A percentile compares a stretch with the other conserved stretches of the same genome.
phyloP scores from a whole-genome alignment of 345 rosid genomes.

The Bretschneidera sinensis region DNA sequence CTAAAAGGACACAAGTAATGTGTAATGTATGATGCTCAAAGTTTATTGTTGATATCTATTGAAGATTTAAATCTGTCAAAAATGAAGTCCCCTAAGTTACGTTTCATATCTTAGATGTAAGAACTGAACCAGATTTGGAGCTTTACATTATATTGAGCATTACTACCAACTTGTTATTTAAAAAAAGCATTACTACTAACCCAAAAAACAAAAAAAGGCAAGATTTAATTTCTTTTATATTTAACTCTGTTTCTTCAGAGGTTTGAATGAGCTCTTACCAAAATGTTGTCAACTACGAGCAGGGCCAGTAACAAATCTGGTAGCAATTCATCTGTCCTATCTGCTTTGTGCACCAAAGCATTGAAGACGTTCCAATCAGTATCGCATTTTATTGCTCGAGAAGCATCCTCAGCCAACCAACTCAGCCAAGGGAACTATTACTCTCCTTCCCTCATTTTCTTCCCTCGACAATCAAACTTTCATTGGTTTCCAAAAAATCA shows the following conservation, averaged over 20 bases:
- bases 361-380: conserved; percentile 21
- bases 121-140: no score
- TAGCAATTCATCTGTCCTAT: conserved; percentile 24
- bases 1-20: conserved; percentile 61
- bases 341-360: conserved; percentile 24
- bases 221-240: neutral
- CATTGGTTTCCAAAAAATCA: conserved; percentile 10
- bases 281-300: conserved; percentile 16
- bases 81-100: neutral
- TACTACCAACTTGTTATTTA: no score
- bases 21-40: conserved; percentile 38
- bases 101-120: no score
- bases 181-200: neutral
- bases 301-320: conserved; percentile 41
- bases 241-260: neutral
- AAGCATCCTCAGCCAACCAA: conserved; percentile 32
- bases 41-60: conserved; percentile 19
- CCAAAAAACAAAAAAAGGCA: neutral
- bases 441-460: conserved; percentile 16
- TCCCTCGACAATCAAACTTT: conserved; percentile 9
- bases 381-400: conserved; percentile 26
- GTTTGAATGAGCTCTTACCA: neutral
- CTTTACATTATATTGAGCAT: neutral
- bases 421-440: conserved; percentile 19
- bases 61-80: neutral